phyloP scores from a whole-genome alignment of 116 monocot species.

The Zostera marina region DNA sequence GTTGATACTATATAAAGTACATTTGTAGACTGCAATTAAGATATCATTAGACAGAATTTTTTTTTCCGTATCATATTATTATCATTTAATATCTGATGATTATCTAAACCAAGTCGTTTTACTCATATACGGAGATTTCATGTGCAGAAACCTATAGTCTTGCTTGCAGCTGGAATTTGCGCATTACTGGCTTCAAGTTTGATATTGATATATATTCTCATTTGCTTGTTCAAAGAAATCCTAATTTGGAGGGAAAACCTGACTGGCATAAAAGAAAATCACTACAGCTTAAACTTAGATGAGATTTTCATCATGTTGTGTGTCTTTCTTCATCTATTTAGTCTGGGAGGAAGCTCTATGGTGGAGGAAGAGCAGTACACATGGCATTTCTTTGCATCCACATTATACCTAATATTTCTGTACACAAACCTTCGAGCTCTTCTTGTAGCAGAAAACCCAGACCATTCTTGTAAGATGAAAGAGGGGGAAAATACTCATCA shows the following conservation, averaged over 20 bases:
- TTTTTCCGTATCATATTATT: conserved; percentile 1
- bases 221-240: conserved; percentile 24
- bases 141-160: conserved; percentile 66
- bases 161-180: conserved; percentile 46
- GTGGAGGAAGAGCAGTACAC: conserved; percentile 98
- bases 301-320: conserved; percentile 35
- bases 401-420: conserved; percentile 64
- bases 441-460: conserved; percentile 12
- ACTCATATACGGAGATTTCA: too few relatives aligned
- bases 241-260: background rate
- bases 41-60: background rate
- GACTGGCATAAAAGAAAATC: background rate
- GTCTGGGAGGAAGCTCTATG: conserved; percentile 81
- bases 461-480: background rate
- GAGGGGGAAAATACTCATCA: background rate
- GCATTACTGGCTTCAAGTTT: conserved; percentile 50
- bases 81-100: background rate
- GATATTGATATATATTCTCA: conserved; percentile 27
- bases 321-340: conserved; percentile 39
- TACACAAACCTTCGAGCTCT: conserved; percentile 19
- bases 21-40: background rate
- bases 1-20: background rate
- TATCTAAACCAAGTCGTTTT: background rate
- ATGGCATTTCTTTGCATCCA: conserved; percentile 79
- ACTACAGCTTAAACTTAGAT: conserved; percentile 21